phyloP scores from a whole-genome alignment of 1,284 basidiomycete genomes.

The Pseudozyma pruni region DNA sequence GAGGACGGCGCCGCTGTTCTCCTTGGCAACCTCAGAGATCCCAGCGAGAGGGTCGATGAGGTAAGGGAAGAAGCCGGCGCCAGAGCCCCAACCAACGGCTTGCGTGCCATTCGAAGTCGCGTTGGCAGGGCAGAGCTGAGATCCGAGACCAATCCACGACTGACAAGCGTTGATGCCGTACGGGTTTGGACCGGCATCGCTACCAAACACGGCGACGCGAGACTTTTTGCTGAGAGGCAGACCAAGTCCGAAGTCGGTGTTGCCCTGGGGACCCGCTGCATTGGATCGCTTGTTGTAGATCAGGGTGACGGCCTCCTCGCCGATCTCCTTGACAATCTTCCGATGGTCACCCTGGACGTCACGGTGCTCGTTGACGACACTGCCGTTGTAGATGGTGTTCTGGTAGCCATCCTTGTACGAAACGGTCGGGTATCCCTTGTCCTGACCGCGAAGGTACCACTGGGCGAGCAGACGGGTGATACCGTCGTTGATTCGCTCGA shows the following conservation, averaged over 20 bases:
- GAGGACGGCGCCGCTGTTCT: slow-evolving; percentile 27
- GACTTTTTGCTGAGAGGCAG: slow-evolving; percentile 41
- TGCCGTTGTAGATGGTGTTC: slow-evolving; percentile 40
- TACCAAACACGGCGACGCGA: slow-evolving; percentile 38
- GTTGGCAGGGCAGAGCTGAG: slow-evolving; percentile 47
- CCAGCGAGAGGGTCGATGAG: slow-evolving; percentile 55
- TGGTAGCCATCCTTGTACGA: slow-evolving; percentile 43
- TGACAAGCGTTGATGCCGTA: slow-evolving; percentile 41
- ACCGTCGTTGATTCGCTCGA: slow-evolving; percentile 43
- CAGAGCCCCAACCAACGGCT: slow-evolving; percentile 33
- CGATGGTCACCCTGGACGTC: slow-evolving; percentile 40
- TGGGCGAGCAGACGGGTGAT: slow-evolving; percentile 32
- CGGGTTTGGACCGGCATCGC: slow-evolving; percentile 40
- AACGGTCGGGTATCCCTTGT: slow-evolving; percentile 34
- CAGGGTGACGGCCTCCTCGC: slow-evolving; percentile 34
- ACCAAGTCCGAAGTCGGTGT: slow-evolving; percentile 18
- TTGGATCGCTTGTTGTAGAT: slow-evolving; percentile 36
- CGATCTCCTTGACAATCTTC: slow-evolving; percentile 38
- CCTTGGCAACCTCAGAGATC: slow-evolving; percentile 28
- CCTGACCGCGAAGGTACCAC: slow-evolving; percentile 33
- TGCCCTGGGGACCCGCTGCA: slow-evolving; percentile 43
- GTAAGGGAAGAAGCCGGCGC: slow-evolving; percentile 51
- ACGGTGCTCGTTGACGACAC: slow-evolving; percentile 36
- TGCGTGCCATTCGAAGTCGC: slow-evolving; percentile 39
- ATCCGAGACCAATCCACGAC: slow-evolving; percentile 42